These are phyloP conservation scores for Aspergillus calidoustus DNA, from an alignment of 2,329 filamentous ascomycete species.

Conservation along the genomic window DNA sequence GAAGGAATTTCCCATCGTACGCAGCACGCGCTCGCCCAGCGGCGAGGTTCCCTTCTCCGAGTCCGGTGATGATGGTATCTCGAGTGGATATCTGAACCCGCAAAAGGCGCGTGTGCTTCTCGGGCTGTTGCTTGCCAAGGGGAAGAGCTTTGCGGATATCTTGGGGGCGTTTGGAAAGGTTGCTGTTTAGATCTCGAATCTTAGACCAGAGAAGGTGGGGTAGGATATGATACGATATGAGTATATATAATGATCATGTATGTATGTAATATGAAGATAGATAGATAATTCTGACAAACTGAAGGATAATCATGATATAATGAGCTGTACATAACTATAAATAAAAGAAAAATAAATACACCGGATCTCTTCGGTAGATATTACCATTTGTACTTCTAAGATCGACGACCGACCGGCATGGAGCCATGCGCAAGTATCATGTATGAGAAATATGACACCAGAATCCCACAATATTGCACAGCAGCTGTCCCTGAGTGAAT, in stretches of 20 bases:
- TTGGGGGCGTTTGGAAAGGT: conserved; percentile 17
- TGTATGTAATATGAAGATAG: too few relatives aligned
- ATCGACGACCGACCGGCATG: too few relatives aligned
- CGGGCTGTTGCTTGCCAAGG: conserved; percentile 24
- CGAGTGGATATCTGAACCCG: conserved; percentile 29
- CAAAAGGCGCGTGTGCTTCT: conserved; percentile 25
- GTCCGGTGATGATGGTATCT: conserved; percentile 23
- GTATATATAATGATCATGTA: not conserved
- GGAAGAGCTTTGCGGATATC: conserved; percentile 20
- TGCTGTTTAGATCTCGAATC: conserved; percentile 1
- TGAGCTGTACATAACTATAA: too few relatives aligned
- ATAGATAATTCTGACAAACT: not conserved
- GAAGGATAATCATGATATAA: not conserved
- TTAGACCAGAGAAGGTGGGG: not conserved
- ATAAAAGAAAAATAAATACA: too few relatives aligned
- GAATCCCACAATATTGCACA: not conserved
- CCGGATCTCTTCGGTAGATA: too few relatives aligned
- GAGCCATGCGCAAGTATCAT: too few relatives aligned
- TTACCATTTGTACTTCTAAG: too few relatives aligned
- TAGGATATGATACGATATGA: not conserved
- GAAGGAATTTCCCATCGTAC: conserved; percentile 27
- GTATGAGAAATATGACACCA: conserved; percentile 4
- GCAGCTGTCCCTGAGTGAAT: too few relatives aligned
- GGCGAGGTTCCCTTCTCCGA: conserved; percentile 31
- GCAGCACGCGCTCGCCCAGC: conserved; percentile 31